Percentiles rank a stretch among this genome's conserved stretches.
Evolutionary conservation across 106 monocot genomes (phyloP).

Genomic region (Chionographis japonica): DNA sequence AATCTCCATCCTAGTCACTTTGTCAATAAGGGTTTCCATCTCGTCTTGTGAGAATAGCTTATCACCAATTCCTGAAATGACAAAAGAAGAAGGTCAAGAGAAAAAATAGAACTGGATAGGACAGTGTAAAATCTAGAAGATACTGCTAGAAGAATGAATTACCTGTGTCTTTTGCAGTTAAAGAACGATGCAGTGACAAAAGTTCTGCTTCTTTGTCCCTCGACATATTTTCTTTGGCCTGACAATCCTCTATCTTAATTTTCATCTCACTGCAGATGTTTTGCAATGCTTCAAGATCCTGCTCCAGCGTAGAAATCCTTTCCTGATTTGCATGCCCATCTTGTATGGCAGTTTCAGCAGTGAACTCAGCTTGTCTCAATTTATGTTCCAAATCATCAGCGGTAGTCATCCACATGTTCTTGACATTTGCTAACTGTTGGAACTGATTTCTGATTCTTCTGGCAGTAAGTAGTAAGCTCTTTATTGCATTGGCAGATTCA

Average conservation of each 20-base stretch:
- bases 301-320: slow-evolving; percentile 42
- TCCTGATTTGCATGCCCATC: slow-evolving; percentile 35
- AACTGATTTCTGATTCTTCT: slow-evolving; percentile 31
- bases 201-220: slow-evolving; percentile 51
- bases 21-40: slow-evolving; percentile 51
- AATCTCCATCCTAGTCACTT: slow-evolving; percentile 48
- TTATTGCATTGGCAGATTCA: slow-evolving; percentile 23
- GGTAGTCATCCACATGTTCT: slow-evolving; percentile 16
- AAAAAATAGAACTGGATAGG: background rate
- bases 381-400: slow-evolving; percentile 37
- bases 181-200: slow-evolving; percentile 21
- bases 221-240: slow-evolving; percentile 35
- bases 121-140: background rate
- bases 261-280: slow-evolving; percentile 47
- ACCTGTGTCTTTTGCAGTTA: slow-evolving; percentile 52
- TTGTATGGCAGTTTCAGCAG: slow-evolving; percentile 38
- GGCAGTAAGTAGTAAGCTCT: slow-evolving; percentile 34
- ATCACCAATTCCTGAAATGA: slow-evolving; percentile 29
- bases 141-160: background rate
- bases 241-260: slow-evolving; percentile 42
- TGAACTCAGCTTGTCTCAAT: slow-evolving; percentile 41
- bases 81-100: slow-evolving; percentile 1
- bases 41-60: slow-evolving; percentile 35
- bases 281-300: slow-evolving; percentile 38
- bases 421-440: slow-evolving; percentile 31